phyloP scores from a whole-genome alignment of 2,329 filamentous ascomycete genomes.

The Exophiala sp. region DNA sequence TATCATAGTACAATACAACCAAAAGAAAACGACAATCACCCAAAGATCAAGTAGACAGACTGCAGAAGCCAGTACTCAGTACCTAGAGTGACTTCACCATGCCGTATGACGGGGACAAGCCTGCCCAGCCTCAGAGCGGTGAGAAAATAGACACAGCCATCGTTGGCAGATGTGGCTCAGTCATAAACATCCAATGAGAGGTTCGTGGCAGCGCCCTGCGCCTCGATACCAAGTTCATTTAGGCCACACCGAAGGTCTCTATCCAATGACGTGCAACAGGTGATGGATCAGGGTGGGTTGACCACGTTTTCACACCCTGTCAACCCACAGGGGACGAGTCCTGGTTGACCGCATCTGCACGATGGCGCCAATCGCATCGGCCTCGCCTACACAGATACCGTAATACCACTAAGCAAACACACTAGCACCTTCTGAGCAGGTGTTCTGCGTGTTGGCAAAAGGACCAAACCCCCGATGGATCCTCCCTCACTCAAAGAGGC shows the following conservation, averaged over 20 bases:
- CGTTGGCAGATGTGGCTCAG: conserved; percentile 15
- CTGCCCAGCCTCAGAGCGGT: conserved; percentile 8
- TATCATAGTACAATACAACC: not conserved
- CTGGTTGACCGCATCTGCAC: conserved; percentile 22
- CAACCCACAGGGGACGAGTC: not conserved
- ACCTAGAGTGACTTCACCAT: conserved; percentile 9
- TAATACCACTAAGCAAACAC: conserved; percentile 3
- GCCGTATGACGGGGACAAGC: conserved; percentile 4
- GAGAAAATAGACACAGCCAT: conserved; percentile 13
- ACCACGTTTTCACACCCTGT: conserved; percentile 19
- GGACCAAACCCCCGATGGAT: conserved; percentile 4
- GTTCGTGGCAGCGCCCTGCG: conserved; percentile 7
- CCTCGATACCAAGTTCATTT: conserved; percentile 5
- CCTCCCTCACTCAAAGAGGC: conserved; percentile 10
- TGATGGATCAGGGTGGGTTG: not conserved
- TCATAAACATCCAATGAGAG: conserved; percentile 6
- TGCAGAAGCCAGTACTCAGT: not conserved
- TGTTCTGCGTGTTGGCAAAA: conserved; percentile 6
- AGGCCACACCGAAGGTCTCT: conserved; percentile 11
- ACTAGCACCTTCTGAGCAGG: not conserved
- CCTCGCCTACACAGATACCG: conserved; percentile 17
- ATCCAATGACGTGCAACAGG: conserved; percentile 3
- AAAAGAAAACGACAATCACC: not conserved
- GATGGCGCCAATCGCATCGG: conserved; percentile 26
- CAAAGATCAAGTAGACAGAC: not conserved